phyloP scores from a whole-genome alignment of 176 grass and related monocot genomes.

The Melocanna baccifera region DNA sequence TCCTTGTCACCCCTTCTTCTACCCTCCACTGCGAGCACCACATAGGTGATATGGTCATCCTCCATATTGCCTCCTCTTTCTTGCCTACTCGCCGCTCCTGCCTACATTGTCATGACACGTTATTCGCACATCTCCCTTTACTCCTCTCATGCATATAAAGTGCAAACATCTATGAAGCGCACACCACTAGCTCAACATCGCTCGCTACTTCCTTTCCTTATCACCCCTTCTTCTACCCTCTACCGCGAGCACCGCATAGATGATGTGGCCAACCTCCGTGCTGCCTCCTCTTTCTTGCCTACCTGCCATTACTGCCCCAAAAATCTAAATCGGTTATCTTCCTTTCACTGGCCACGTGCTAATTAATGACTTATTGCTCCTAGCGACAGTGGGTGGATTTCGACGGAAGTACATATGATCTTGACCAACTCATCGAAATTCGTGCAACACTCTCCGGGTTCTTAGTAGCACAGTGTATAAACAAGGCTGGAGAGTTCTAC shows the following conservation, averaged over 20 bases:
- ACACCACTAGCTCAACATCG: neutral
- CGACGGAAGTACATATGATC: too few species aligned
- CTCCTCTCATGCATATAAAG: neutral
- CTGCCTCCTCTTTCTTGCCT: neutral
- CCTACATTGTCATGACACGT: neutral
- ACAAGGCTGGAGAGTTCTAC: too few species aligned
- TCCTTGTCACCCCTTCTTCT: neutral
- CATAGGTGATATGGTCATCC: neutral
- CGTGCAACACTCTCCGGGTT: too few species aligned
- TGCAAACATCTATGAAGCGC: neutral
- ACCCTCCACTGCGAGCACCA: neutral
- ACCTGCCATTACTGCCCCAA: fast-evolving
- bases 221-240: neutral
- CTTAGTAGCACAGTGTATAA: too few species aligned
- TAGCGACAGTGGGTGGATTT: too few species aligned
- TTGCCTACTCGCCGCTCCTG: fast-evolving
- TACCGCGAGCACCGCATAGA: neutral
- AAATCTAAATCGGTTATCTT: neutral
- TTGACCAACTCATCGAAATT: too few species aligned
- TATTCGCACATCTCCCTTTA: neutral
- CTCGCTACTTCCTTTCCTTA: neutral
- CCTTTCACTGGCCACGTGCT: too few species aligned
- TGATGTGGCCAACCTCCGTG: neutral
- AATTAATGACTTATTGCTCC: too few species aligned
- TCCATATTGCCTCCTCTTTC: neutral